Evolutionary conservation across 768 basidiomycete species (phyloP).

Genomic region (Kwoniella dendrophila): DNA sequence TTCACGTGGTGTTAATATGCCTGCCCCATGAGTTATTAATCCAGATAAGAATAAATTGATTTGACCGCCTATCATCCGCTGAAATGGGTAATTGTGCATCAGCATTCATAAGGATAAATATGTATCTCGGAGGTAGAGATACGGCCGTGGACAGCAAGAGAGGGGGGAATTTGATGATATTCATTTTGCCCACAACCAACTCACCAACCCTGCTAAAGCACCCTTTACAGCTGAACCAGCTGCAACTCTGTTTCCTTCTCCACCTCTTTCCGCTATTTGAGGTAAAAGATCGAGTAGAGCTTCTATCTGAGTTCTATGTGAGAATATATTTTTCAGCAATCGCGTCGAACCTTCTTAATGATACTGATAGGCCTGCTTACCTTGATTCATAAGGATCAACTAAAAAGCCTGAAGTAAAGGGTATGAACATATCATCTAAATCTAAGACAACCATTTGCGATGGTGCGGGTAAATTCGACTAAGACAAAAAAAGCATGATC

Average conservation of each 20-base stretch:
- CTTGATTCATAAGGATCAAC: slow-evolving; percentile 72
- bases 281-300: slow-evolving; percentile 69
- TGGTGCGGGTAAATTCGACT: slow-evolving; percentile 24
- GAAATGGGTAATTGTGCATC: not conserved
- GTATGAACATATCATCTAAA: slow-evolving; percentile 88
- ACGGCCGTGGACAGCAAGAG: not conserved
- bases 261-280: slow-evolving; percentile 61
- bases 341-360: not conserved
- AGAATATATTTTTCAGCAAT: not conserved
- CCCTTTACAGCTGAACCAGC: slow-evolving; percentile 77
- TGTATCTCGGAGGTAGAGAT: not conserved
- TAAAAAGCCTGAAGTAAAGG: slow-evolving; percentile 71
- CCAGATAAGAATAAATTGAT: slow-evolving; percentile 71
- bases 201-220: slow-evolving; percentile 71
- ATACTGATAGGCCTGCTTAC: slow-evolving; percentile 58
- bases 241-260: slow-evolving; percentile 63
- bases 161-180: no score
- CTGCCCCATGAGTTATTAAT: slow-evolving; percentile 71
- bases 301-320: slow-evolving; percentile 66
- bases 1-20: slow-evolving; percentile 65
- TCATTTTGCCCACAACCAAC: slow-evolving; percentile 46
- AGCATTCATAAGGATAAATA: not conserved
- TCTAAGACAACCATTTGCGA: slow-evolving; percentile 79
- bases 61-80: slow-evolving; percentile 67
- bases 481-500: not conserved